Evolutionary conservation across 192 early-diverging fungal species (phyloP), one percentile per base, ranked within the genome.

Genomic region (Blastocladiella britannica): DNA sequence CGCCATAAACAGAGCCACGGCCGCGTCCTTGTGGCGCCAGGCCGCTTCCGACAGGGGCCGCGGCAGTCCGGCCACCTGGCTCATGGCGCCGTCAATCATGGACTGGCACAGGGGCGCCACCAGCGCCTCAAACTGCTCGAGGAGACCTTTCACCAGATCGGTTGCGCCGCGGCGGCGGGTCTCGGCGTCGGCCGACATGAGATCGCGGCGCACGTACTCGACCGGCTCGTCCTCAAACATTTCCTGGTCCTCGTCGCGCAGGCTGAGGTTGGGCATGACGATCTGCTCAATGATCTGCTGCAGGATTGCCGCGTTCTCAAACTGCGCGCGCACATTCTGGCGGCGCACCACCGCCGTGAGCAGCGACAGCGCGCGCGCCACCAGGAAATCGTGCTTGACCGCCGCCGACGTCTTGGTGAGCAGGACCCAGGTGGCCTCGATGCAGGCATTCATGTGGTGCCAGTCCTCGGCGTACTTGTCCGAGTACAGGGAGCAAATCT

Each of bases 21-120:
- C 95, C 2, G 90, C 84, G 60, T 99, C 89, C 65, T 99, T 96
- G 52, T 85, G 79, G 63, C 89, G 89, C 93, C 93, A 96, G 63
- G 92, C 79, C 25, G 51, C 63, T 7, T 52, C 63, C n/a, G n/a
- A n/a, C n/a, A n/a, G n/a, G n/a, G n/a, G n/a, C n/a, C n/a, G n/a
- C 15, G 37, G 37, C 37, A 20, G 12, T 9, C 15, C 37, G 15
- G 37, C 37, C 15, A 20, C 37, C 15, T 9, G 15, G 15, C 15
- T 47, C 37, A 47, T 47, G 4, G n/a, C 12, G 15, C n/a, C 15
- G 15, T 9, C n/a, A 47, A 47, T 47, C 15, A 20, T 20, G 15
- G 12, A 20, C 37, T 20, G 15, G 37, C 37, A 47, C 37, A 47
- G 37, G 37, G 12, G 12, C 6, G 37, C n/a, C 37, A 47, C 37